These are phyloP conservation scores for Claviceps paspali DNA, from an alignment of 2,329 filamentous ascomycete genomes.

Conservation along the genomic window DNA sequence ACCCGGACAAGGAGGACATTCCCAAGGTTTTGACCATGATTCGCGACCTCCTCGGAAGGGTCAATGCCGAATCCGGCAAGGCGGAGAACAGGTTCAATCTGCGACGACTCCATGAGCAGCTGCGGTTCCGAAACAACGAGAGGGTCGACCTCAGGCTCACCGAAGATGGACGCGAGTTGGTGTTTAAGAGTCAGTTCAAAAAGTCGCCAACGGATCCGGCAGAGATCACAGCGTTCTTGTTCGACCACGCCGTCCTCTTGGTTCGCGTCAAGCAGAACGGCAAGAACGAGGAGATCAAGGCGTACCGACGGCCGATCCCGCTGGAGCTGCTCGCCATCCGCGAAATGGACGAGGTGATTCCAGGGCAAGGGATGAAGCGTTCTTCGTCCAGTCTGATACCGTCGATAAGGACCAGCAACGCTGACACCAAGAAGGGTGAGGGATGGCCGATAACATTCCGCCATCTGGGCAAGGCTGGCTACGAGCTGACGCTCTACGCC, in stretches of 20 bases:
- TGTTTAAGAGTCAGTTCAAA: conserved; percentile 90
- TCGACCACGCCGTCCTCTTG: conserved; percentile 87
- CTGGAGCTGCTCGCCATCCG: conserved; percentile 83
- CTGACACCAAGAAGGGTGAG: conserved; percentile 48
- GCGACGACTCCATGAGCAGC: conserved; percentile 75
- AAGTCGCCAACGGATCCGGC: conserved; percentile 77
- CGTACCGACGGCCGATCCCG: conserved; percentile 86
- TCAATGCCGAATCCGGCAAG: conserved; percentile 92
- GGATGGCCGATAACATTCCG: conserved; percentile 93
- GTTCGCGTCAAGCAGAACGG: conserved; percentile 84
- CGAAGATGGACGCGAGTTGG: conserved; percentile 79
- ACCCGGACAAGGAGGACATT: conserved; percentile 80
- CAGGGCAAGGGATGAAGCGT: conserved; percentile 65
- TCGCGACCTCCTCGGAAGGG: conserved; percentile 69
- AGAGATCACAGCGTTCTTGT: conserved; percentile 88
- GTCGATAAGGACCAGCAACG: conserved; percentile 29
- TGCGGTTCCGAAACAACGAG: conserved; percentile 81
- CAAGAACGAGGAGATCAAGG: conserved; percentile 87
- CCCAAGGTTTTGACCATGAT: conserved; percentile 80
- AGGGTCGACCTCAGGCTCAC: conserved; percentile 88
- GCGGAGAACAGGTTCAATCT: conserved; percentile 96
- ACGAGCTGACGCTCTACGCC: conserved; percentile 80
- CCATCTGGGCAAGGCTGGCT: conserved; percentile 88
- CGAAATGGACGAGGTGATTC: conserved; percentile 94
- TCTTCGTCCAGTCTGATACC: conserved; percentile 73